Conservation (phyloP, 768 basidiomycete genomes). For the Mycena amicta region DNA sequence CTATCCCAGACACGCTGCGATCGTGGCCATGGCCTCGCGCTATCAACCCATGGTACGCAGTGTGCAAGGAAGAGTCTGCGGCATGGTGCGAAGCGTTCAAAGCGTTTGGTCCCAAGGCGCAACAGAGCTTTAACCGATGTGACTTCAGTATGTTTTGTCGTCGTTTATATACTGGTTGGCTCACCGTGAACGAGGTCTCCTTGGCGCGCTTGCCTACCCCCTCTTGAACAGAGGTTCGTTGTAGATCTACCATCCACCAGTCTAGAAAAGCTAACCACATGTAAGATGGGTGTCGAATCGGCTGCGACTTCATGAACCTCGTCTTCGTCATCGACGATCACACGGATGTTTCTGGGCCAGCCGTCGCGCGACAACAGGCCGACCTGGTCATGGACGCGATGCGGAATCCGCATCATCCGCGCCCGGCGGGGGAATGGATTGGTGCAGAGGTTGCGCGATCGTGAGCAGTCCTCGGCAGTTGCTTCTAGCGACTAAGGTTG, state of each 20-base stretch:
- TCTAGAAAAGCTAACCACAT: conserved; percentile 28
- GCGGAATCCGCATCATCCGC: conserved; percentile 36
- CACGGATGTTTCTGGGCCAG: conserved; percentile 41
- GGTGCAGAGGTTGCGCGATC: no score
- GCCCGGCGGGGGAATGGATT: conserved; percentile 40
- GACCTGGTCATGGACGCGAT: conserved; percentile 43
- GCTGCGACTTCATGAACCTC: conserved; percentile 54
- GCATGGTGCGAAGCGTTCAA: conserved; percentile 26
- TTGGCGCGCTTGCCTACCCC: conserved; percentile 43
- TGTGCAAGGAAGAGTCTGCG: no score
- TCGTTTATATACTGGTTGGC: no score
- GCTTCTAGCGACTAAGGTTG: not conserved
- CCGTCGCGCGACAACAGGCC: conserved; percentile 32
- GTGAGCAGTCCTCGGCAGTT: conserved; percentile 29
- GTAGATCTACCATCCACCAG: not conserved
- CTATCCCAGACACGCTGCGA: conserved; percentile 28
- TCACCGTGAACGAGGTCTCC: conserved; percentile 31
- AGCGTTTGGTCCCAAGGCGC: conserved; percentile 27
- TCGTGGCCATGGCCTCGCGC: conserved; percentile 35
- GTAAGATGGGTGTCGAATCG: no score
- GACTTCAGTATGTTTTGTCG: conserved; percentile 38
- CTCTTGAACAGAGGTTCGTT: conserved; percentile 35
- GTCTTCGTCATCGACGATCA: conserved; percentile 55
- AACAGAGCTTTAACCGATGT: conserved; percentile 31
- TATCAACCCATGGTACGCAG: no score